phyloP scores from a whole-genome alignment of 1,139 yeast species.

The Magnusiomyces clavatus region DNA sequence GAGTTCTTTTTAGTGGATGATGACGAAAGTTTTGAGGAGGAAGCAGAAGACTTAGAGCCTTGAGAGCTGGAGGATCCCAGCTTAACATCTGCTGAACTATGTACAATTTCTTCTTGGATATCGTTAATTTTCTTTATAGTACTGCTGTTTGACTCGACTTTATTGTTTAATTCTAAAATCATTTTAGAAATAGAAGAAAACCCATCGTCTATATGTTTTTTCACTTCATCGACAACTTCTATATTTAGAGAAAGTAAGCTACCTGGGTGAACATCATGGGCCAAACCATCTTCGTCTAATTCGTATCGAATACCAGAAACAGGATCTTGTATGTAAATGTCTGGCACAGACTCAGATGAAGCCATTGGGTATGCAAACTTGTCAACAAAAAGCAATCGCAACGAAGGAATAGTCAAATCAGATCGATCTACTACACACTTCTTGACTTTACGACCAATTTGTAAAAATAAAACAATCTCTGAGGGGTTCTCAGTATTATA shows the following conservation, averaged over 20 bases:
- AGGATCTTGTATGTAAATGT: slow-evolving; percentile 66
- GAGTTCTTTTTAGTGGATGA: neutral
- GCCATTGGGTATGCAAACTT: slow-evolving; percentile 55
- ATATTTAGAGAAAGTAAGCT: slow-evolving; percentile 51
- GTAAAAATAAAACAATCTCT: slow-evolving; percentile 42
- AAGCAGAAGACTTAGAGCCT: neutral
- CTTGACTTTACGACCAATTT: slow-evolving; percentile 53
- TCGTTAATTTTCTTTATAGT: slow-evolving; percentile 18
- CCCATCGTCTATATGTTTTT: slow-evolving; percentile 30
- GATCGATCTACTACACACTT: slow-evolving; percentile 48
- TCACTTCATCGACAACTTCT: slow-evolving; percentile 29
- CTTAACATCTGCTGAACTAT: too few relatives aligned
- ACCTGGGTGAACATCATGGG: slow-evolving; percentile 50
- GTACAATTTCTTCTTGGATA: slow-evolving; percentile 4
- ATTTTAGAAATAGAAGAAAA: slow-evolving; percentile 25
- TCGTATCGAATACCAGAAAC: slow-evolving; percentile 60
- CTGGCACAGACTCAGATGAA: slow-evolving; percentile 62
- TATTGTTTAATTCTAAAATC: slow-evolving; percentile 33
- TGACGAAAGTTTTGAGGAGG: neutral
- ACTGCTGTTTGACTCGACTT: slow-evolving; percentile 32
- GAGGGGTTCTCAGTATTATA: neutral
- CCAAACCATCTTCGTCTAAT: slow-evolving; percentile 59
- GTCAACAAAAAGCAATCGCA: slow-evolving; percentile 73
- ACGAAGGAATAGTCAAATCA: slow-evolving; percentile 47
- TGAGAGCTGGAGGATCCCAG: neutral